A percentile compares a stretch with the other conserved stretches of the same genome.
Conservation (phyloP, 148 eudicot species). For the Chenopodium quinoa region DNA sequence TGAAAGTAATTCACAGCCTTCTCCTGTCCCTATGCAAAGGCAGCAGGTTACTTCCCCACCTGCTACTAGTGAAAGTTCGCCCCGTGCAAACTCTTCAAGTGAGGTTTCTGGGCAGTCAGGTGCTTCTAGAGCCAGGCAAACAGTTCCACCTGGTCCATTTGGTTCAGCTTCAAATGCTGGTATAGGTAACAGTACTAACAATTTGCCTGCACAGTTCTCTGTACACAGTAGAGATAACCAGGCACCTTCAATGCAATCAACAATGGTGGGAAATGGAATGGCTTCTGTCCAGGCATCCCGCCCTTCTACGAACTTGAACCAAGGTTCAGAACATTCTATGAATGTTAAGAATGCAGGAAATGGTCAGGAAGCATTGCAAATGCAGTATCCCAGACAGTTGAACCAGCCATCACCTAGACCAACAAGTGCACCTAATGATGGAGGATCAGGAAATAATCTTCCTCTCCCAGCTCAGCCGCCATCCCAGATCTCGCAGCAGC, state of each 20-base stretch:
- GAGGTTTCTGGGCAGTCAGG: conserved; percentile 74
- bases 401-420: conserved; percentile 62
- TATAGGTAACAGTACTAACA: conserved; percentile 32
- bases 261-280: conserved; percentile 55
- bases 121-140: conserved; percentile 56
- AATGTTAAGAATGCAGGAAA: conserved; percentile 39
- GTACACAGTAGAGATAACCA: conserved; percentile 58
- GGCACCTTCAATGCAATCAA: conserved; percentile 51
- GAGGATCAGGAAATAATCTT: conserved; percentile 37
- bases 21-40: conserved; percentile 51
- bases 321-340: conserved; percentile 57
- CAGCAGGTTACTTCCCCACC: conserved; percentile 72
- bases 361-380: conserved; percentile 58
- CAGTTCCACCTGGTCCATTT: conserved; percentile 48
- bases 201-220: conserved; percentile 43
- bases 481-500: conserved; percentile 43
- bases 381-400: conserved; percentile 57
- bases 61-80: conserved; percentile 68
- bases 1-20: conserved; percentile 59
- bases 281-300: conserved; percentile 53
- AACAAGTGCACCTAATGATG: conserved; percentile 47
- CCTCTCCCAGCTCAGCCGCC: conserved; percentile 50
- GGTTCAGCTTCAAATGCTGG: conserved; percentile 42
- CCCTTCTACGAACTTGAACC: conserved; percentile 64
- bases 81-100: conserved; percentile 77